A percentile compares a stretch with the other conserved stretches of the same genome.
These are phyloP conservation scores for Dioscorea alata DNA, from an alignment of 106 monocot genomes.

Conservation along the genomic window DNA sequence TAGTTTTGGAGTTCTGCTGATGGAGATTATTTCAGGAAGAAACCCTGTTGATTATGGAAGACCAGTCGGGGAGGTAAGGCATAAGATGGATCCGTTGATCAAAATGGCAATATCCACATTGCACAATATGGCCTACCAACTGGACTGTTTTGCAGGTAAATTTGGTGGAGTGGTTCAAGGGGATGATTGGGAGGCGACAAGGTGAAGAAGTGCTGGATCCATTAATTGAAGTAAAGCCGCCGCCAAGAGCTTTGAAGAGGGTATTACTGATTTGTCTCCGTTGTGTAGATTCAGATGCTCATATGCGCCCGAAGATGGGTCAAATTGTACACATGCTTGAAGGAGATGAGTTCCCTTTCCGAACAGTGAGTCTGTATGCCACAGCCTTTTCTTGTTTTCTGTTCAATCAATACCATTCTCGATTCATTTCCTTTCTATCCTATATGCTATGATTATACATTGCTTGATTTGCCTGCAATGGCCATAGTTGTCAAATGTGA, in stretches of 20 bases:
- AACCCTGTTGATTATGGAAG: slow-evolving; percentile 78
- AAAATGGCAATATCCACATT: neutral
- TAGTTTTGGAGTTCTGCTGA: slow-evolving; percentile 88
- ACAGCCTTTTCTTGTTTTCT: neutral
- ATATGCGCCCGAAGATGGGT: slow-evolving; percentile 77
- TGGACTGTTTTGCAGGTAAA: slow-evolving; percentile 44
- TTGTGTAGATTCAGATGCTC: slow-evolving; percentile 61
- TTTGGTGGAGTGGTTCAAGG: slow-evolving; percentile 91
- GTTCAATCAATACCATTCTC: neutral
- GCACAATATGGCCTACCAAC: neutral
- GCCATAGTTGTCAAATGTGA: neutral
- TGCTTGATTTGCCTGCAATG: neutral
- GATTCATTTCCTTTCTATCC: neutral
- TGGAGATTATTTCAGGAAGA: slow-evolving; percentile 86
- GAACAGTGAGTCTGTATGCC: slow-evolving; percentile 30
- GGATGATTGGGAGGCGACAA: slow-evolving; percentile 55
- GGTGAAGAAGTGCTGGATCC: slow-evolving; percentile 75
- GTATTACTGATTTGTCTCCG: slow-evolving; percentile 70
- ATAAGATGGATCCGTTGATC: neutral
- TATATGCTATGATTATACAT: neutral
- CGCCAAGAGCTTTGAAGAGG: slow-evolving; percentile 62
- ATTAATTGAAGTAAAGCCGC: slow-evolving; percentile 36
- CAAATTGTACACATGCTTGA: slow-evolving; percentile 89
- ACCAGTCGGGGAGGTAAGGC: slow-evolving; percentile 56
- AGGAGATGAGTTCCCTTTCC: slow-evolving; percentile 84